A percentile compares a stretch with the other conserved stretches of the same genome.
Conservation (phyloP, 371 early-diverging fungal genomes). For the Dinochytrium kinnereticum region DNA sequence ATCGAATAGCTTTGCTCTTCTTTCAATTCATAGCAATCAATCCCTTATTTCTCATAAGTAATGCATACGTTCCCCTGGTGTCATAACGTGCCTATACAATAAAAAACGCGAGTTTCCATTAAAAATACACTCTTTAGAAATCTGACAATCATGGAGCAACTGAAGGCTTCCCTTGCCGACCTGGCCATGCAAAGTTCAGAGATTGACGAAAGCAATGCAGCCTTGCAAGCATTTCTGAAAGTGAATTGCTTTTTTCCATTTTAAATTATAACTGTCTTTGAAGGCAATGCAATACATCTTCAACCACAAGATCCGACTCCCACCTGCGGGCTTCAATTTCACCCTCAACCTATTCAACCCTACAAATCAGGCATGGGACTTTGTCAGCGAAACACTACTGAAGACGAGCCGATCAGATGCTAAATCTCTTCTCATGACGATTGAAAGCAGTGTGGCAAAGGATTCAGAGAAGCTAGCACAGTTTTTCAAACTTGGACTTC, state of each 20-base stretch:
- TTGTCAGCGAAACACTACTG: constrained; percentile 7
- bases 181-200: neutral
- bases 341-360: neutral
- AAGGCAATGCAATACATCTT: neutral
- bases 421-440: neutral
- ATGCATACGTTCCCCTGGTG: too few relatives aligned
- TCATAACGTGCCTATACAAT: too few relatives aligned
- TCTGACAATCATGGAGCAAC: neutral
- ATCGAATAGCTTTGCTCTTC: too few relatives aligned
- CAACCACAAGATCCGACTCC: constrained; percentile 10
- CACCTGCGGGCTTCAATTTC: neutral
- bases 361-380: constrained; percentile 8
- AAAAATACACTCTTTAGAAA: neutral
- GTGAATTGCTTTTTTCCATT: neutral
- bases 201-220: neutral
- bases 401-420: constrained; percentile 4
- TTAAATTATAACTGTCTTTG: neutral
- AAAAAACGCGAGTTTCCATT: neutral
- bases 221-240: neutral
- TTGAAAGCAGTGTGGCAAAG: neutral
- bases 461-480: neutral
- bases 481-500: constrained; percentile 21
- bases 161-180: neutral
- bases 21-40: too few relatives aligned
- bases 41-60: too few relatives aligned